These are phyloP conservation scores for Blakeslea trispora DNA, from an alignment of 371 early-diverging fungal species.

Conservation along the genomic window DNA sequence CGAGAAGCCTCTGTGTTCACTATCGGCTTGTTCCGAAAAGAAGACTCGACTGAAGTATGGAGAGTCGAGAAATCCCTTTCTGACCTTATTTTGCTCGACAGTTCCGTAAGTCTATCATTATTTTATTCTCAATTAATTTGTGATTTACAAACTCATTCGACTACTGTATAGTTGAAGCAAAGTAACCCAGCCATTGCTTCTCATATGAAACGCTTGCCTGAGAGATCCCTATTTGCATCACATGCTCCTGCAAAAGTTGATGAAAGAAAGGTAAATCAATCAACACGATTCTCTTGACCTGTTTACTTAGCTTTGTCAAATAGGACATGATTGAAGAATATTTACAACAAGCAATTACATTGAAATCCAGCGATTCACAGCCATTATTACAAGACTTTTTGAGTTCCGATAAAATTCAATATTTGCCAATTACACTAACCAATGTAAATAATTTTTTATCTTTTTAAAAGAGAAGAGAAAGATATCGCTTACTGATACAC, in stretches of 20 bases:
- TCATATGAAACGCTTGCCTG: conserved; percentile 73
- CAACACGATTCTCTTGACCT: too few species aligned
- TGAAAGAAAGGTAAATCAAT: conserved; percentile 64
- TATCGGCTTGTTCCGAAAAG: conserved; percentile 45
- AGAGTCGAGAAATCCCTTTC: conserved; percentile 79
- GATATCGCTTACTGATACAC: background rate
- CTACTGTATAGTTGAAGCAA: conserved; percentile 25
- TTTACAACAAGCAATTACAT: conserved; percentile 59
- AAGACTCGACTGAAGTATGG: conserved; percentile 65
- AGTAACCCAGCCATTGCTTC: conserved; percentile 42
- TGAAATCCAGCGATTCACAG: conserved; percentile 45
- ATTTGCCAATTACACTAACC: conserved; percentile 4
- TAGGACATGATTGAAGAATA: conserved; percentile 61
- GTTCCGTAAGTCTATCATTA: conserved; percentile 51
- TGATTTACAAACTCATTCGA: background rate
- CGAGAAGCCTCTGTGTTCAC: conserved; percentile 64
- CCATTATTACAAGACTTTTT: conserved; percentile 67
- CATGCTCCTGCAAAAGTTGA: conserved; percentile 72
- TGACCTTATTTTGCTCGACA: conserved; percentile 77
- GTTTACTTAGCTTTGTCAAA: too few species aligned
- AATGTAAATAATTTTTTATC: conserved; percentile 4
- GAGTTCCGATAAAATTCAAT: conserved; percentile 55
- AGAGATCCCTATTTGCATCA: conserved; percentile 71
- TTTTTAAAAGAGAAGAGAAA: background rate
- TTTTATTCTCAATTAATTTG: background rate